Conservation (phyloP, 192 early-diverging fungal genomes). For the Coemansia sp. region DNA sequence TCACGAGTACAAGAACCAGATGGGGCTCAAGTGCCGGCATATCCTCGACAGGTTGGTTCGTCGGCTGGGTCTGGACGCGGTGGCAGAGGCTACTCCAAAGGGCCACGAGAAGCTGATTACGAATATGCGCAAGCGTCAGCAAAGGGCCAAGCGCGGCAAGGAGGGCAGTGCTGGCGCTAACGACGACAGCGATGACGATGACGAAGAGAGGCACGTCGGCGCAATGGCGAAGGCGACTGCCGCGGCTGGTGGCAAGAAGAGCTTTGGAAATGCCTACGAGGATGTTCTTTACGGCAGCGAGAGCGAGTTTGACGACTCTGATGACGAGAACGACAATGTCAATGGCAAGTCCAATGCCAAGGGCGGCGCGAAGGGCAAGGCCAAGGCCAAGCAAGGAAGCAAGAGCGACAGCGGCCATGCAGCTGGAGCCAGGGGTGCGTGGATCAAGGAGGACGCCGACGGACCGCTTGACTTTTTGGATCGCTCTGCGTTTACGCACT, state of each 20-base stretch:
- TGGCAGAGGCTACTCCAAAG: conserved; percentile 80
- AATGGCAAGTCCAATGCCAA: conserved; percentile 26
- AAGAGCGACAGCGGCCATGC: conserved; percentile 7
- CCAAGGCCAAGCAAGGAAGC: conserved; percentile 27
- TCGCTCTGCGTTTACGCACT: conserved; percentile 68
- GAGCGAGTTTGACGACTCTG: conserved; percentile 81
- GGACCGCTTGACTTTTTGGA: conserved; percentile 90
- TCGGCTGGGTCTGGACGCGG: conserved; percentile 70
- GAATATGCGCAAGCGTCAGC: conserved; percentile 90
- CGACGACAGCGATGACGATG: conserved; percentile 50
- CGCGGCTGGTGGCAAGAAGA: conserved; percentile 51
- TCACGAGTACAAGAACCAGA: conserved; percentile 80
- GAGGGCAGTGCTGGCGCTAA: conserved; percentile 27
- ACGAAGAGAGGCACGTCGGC: conserved; percentile 27
- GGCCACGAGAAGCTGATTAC: conserved; percentile 81
- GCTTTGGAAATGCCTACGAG: conserved; percentile 75
- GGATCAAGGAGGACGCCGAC: conserved; percentile 69
- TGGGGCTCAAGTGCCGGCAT: conserved; percentile 89
- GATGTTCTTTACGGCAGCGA: conserved; percentile 91
- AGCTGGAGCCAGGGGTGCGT: conserved; percentile 25
- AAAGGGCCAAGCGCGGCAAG: conserved; percentile 71
- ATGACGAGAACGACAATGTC: conserved; percentile 58
- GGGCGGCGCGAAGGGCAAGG: conserved; percentile 3
- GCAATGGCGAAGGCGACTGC: conserved; percentile 32
- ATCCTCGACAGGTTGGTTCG: conserved; percentile 89